These are phyloP conservation scores for Ceratocystis diversiconidia DNA, from an alignment of 2,329 filamentous ascomycete species.

Conservation along the genomic window DNA sequence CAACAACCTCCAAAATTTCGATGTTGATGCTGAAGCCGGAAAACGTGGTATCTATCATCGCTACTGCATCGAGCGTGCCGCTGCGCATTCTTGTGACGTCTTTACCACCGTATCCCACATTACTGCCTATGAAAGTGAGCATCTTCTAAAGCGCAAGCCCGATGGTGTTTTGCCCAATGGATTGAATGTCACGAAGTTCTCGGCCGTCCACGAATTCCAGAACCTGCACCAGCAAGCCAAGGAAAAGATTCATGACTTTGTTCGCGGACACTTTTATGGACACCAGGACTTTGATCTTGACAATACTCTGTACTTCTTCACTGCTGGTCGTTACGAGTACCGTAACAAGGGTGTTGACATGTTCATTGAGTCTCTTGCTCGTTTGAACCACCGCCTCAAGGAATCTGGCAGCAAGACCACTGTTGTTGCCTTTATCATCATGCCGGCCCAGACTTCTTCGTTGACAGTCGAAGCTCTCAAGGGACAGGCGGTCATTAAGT, in stretches of 20 bases:
- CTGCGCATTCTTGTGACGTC: slow-evolving; percentile 83
- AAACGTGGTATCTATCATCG: slow-evolving; percentile 98
- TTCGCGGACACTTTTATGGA: slow-evolving; percentile 94
- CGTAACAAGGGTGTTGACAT: slow-evolving; percentile 98
- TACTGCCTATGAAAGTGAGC: slow-evolving; percentile 94
- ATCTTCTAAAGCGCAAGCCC: slow-evolving; percentile 91
- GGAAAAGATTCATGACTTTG: slow-evolving; percentile 96
- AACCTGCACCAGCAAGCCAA: slow-evolving; percentile 94
- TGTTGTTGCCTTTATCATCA: slow-evolving; percentile 94
- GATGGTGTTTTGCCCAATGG: slow-evolving; percentile 94
- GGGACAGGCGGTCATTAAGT: slow-evolving; percentile 95
- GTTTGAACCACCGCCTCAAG: slow-evolving; percentile 89
- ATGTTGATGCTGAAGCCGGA: slow-evolving; percentile 89
- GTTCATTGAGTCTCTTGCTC: slow-evolving; percentile 94
- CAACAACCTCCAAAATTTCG: slow-evolving; percentile 95
- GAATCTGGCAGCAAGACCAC: slow-evolving; percentile 72
- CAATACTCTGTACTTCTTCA: slow-evolving; percentile 97
- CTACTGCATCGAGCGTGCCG: slow-evolving; percentile 93
- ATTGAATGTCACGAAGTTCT: slow-evolving; percentile 96
- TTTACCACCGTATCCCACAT: slow-evolving; percentile 99
- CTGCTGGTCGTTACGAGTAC: slow-evolving; percentile 91
- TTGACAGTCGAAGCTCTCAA: slow-evolving; percentile 91
- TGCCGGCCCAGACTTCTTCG: slow-evolving; percentile 92
- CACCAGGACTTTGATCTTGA: slow-evolving; percentile 95
- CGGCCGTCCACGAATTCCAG: slow-evolving; percentile 96